Conservation (phyloP, 2,329 filamentous ascomycete genomes). For the Ophiostoma novo-ulmi region DNA sequence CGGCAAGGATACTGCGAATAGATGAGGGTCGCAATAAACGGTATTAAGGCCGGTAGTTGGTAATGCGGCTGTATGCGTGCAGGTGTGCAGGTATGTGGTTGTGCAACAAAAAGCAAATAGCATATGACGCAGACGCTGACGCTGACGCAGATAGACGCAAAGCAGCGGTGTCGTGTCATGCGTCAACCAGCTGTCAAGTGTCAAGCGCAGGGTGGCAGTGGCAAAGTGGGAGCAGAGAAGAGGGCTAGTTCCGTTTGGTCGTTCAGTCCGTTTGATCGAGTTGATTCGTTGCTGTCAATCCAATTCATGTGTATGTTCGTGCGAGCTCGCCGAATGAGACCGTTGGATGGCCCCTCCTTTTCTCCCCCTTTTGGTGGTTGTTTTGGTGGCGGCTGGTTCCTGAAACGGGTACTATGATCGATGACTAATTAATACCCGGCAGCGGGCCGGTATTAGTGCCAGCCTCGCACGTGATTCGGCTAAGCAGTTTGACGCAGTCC, state of each 20-base stretch:
- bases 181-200: background rate
- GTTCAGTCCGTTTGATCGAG: background rate
- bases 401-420: background rate
- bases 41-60: background rate
- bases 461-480: constrained; percentile 7
- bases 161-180: constrained; percentile 10
- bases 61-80: background rate
- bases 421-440: constrained; percentile 9
- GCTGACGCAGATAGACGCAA: background rate
- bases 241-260: background rate
- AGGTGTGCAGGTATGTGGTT: constrained; percentile 1
- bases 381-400: background rate
- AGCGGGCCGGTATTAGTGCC: background rate
- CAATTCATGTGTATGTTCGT: background rate
- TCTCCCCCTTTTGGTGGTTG: constrained; percentile 8
- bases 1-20: constrained; percentile 7
- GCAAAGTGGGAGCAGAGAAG: background rate
- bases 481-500: too few relatives aligned
- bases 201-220: constrained; percentile 4
- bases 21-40: background rate
- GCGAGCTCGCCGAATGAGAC: background rate
- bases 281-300: background rate
- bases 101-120: constrained; percentile 7
- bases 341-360: constrained; percentile 13
- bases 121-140: background rate